Evolutionary conservation across 805 yeast genomes (phyloP).

Genomic region (Monosporozyma unispora): DNA sequence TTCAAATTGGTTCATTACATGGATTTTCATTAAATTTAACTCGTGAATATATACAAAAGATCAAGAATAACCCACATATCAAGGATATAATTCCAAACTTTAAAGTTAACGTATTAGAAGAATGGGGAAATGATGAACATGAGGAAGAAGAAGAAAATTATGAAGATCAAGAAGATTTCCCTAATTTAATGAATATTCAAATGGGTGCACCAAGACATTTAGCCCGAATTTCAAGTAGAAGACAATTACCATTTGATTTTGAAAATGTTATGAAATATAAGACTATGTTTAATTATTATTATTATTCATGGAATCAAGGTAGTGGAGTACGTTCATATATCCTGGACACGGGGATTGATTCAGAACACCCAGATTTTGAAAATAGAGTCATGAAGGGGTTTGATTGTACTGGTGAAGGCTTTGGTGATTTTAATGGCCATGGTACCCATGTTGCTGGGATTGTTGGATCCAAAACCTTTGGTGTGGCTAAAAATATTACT

Average conservation of each 20-base stretch:
- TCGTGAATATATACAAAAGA: constrained; percentile 36
- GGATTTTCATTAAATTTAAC: constrained; percentile 62
- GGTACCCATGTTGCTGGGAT: constrained; percentile 94
- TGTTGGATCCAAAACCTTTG: constrained; percentile 68
- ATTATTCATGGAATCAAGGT: constrained; percentile 42
- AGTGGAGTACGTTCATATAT: constrained; percentile 62
- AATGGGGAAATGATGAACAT: background rate
- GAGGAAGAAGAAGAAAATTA: constrained; percentile 1
- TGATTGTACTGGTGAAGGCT: constrained; percentile 52
- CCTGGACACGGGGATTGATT: constrained; percentile 74
- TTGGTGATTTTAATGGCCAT: constrained; percentile 71
- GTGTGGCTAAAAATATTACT: constrained; percentile 66
- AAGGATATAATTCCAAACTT: constrained; percentile 64
- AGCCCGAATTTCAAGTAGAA: constrained; percentile 50
- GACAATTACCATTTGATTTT: constrained; percentile 26
- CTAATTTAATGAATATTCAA: constrained; percentile 22
- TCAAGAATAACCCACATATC: constrained; percentile 52
- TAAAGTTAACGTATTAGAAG: constrained; percentile 41
- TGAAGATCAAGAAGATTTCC: constrained; percentile 6
- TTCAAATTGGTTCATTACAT: constrained; percentile 60
- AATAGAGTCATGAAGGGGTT: constrained; percentile 52
- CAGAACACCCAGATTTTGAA: constrained; percentile 52
- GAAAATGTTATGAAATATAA: constrained; percentile 13
- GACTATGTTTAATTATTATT: constrained; percentile 37
- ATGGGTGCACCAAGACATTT: constrained; percentile 56